A percentile compares a stretch with the other conserved stretches of the same genome.
phyloP scores from a whole-genome alignment of 2,329 filamentous ascomycete genomes.

The Penicillium sp. region DNA sequence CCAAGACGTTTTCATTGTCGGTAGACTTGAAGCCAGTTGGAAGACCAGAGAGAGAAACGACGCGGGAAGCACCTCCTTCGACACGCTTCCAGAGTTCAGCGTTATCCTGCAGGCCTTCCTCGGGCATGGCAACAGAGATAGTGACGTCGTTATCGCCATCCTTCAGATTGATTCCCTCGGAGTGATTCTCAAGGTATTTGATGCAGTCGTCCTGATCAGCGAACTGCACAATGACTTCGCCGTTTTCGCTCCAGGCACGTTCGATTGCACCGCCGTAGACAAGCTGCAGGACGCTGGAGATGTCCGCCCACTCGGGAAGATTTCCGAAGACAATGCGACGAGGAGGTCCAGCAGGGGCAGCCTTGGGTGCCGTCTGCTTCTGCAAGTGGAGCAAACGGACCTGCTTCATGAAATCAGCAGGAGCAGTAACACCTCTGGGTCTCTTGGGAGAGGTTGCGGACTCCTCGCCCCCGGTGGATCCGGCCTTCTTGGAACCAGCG shows the following conservation, averaged over 20 bases:
- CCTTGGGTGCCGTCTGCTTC: not conserved
- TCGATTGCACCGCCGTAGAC: slow-evolving; percentile 42
- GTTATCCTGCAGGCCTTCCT: slow-evolving; percentile 36
- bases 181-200: slow-evolving; percentile 35
- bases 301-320: slow-evolving; percentile 34
- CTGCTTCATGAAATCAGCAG: slow-evolving; percentile 4
- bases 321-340: slow-evolving; percentile 35
- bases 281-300: slow-evolving; percentile 36
- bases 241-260: slow-evolving; percentile 23
- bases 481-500: not conserved
- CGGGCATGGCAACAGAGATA: slow-evolving; percentile 32
- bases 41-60: slow-evolving; percentile 1
- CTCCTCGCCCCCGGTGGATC: not conserved
- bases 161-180: slow-evolving; percentile 33
- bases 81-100: not conserved
- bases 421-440: not conserved
- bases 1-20: not conserved
- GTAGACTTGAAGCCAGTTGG: not conserved
- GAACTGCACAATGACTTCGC: slow-evolving; percentile 37
- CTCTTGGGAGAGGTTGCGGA: not conserved
- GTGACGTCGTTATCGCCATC: slow-evolving; percentile 35
- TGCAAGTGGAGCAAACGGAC: not conserved
- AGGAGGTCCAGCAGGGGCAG: slow-evolving; percentile 11
- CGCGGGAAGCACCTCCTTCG: slow-evolving; percentile 1
- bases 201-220: slow-evolving; percentile 34